Evolutionary conservation across 371 early-diverging fungal genomes (phyloP), one percentile per base, ranked within the genome.

Genomic region (Fennellomyces sp.): DNA sequence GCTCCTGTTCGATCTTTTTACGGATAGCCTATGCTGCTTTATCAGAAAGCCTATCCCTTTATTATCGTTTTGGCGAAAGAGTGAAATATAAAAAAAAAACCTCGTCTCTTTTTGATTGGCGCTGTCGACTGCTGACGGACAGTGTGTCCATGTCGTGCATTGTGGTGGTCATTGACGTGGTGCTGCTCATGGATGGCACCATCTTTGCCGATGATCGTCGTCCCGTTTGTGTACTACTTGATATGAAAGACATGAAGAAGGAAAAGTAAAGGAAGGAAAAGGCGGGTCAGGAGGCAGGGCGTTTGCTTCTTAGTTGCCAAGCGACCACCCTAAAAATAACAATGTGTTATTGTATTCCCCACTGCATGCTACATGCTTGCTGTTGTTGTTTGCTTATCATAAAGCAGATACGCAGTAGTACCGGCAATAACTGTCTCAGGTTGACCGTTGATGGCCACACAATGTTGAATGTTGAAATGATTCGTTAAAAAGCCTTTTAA

Each of bases 1-100:
- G 76, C 48, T 88, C 91, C 39, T 86, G 82, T 62, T 88, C 90
- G 5, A 88, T 75, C 73, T 88, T 89, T 66, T 89, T 89, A 61
- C 91, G 81, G 60, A 90, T 88, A 25, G 83, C 86, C 78, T 90
- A 45, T 28, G 1, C 11, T 26, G 27, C n/a, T 33, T 31, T 49
- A 41, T 31, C 19, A 31, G 7, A n/a, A 5, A 5, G 2, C 15
- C 48, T 1, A 15, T 5, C 1, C 13, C 0, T 10, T 10, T 10
- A n/a, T 48, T 2, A 41, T 23, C 12, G 3, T 23, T 5, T 12
- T 36, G 25, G 26, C 3, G 12, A 17, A 25, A 11, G 2, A 17
- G 1, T 23, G 23, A 29, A 29, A 30, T 7, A 29, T 30, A 28
- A 31, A 30, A 30, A 38, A 13, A 15, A 27, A 65, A 70, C 78